Conservation (phyloP, 768 basidiomycete species). For the Hygrophorus russula region DNA sequence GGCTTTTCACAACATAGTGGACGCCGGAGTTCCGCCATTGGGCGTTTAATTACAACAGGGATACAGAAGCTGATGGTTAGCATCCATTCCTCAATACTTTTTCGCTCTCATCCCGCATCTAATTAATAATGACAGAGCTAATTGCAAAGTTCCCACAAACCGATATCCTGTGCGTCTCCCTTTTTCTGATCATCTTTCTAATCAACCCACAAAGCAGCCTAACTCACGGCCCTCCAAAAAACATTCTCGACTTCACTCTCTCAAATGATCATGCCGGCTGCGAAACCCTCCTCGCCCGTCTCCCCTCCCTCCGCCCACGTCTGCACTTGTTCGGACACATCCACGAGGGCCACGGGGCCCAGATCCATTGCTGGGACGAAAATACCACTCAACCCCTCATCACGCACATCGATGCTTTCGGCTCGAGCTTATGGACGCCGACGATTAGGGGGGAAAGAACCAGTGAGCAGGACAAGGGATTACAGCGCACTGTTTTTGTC, state of each 20-base stretch:
- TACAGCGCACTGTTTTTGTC: slow-evolving; percentile 27
- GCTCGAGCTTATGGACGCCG: background rate
- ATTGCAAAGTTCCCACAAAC: slow-evolving; percentile 21
- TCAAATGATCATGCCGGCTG: slow-evolving; percentile 37
- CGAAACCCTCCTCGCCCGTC: slow-evolving; percentile 26
- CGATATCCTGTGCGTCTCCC: slow-evolving; percentile 31
- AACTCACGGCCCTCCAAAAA: slow-evolving; percentile 52
- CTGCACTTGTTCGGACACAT: slow-evolving; percentile 57
- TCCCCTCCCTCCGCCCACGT: slow-evolving; percentile 28
- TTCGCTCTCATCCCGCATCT: background rate
- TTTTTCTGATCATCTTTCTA: background rate
- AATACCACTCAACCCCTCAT: background rate
- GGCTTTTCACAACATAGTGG: slow-evolving; percentile 24
- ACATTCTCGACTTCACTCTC: slow-evolving; percentile 36
- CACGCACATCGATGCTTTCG: too few relatives aligned
- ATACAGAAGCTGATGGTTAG: slow-evolving; percentile 24
- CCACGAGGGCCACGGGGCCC: slow-evolving; percentile 48
- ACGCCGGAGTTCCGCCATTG: slow-evolving; percentile 34
- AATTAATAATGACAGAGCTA: slow-evolving; percentile 16
- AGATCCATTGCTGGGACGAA: slow-evolving; percentile 26
- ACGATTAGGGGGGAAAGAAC: background rate
- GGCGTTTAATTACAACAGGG: slow-evolving; percentile 39
- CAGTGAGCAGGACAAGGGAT: background rate
- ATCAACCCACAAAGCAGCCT: slow-evolving; percentile 17
- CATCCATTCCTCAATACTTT: background rate